phyloP scores from a whole-genome alignment of 1,139 yeast species.

The Geotrichum histeridarum region DNA sequence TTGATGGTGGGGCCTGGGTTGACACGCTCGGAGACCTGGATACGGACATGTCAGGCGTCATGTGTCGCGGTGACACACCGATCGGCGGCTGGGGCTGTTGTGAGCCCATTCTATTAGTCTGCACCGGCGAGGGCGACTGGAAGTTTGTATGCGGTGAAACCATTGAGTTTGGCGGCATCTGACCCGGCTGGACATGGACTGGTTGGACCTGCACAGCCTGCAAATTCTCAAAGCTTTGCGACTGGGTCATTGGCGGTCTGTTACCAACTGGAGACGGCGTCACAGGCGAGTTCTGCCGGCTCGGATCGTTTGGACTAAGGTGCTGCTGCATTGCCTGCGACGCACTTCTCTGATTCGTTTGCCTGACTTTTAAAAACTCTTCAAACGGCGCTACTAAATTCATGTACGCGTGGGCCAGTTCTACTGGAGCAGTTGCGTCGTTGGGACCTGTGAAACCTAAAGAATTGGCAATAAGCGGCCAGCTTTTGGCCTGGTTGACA shows the following conservation, averaged over 20 bases:
- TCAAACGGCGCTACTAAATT: slow-evolving; percentile 67
- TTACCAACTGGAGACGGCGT: slow-evolving; percentile 2
- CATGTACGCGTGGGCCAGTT: slow-evolving; percentile 57
- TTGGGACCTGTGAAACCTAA: slow-evolving; percentile 43
- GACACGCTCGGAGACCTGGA: slow-evolving; percentile 5
- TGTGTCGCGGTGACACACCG: slow-evolving; percentile 2
- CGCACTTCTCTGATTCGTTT: slow-evolving; percentile 27
- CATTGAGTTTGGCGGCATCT: slow-evolving; percentile 2
- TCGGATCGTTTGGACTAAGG: not conserved
- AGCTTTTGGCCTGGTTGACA: slow-evolving; percentile 48
- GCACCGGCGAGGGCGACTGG: slow-evolving; percentile 6
- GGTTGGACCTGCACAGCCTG: too few relatives aligned
- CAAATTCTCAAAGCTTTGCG: too few relatives aligned
- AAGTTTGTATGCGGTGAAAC: slow-evolving; percentile 1
- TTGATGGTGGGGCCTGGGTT: not conserved
- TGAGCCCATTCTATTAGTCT: not conserved
- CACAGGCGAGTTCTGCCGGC: slow-evolving; percentile 2
- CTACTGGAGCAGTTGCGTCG: slow-evolving; percentile 45
- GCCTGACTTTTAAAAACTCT: slow-evolving; percentile 46
- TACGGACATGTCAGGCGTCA: slow-evolving; percentile 1
- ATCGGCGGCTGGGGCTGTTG: slow-evolving; percentile 12
- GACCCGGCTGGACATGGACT: slow-evolving; percentile 5
- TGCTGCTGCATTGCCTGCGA: slow-evolving; percentile 24
- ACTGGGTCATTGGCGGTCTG: not conserved
- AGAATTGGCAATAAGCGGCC: slow-evolving; percentile 39